Conservation (phyloP, 345 rosid genomes). For the Brassica incana region DNA sequence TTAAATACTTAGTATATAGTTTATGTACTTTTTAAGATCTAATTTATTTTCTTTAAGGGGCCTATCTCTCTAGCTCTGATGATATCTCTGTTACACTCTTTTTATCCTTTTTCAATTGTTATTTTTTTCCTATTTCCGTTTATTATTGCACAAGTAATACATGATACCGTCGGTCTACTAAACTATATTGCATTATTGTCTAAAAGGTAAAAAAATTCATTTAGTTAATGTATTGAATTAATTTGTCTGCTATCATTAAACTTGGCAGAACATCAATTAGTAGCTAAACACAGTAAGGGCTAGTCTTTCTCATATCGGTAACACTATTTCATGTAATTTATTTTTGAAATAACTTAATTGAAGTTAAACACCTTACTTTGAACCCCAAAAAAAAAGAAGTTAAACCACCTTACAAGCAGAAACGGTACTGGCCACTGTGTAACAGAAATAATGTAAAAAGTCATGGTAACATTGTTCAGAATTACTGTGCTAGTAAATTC, state of each 20-base stretch:
- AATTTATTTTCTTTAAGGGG: conserved; percentile 10
- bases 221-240: background rate
- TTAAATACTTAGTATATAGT: conserved; percentile 16
- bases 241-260: background rate
- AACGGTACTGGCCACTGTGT: conserved; percentile 16
- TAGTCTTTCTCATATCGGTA: conserved; percentile 13
- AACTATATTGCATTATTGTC: conserved; percentile 24
- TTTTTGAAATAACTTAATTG: background rate
- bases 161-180: conserved; percentile 34
- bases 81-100: conserved; percentile 25
- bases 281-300: background rate
- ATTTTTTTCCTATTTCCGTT: conserved; percentile 24
- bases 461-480: conserved; percentile 23
- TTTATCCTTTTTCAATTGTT: conserved; percentile 8
- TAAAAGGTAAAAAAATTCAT: background rate
- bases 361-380: background rate
- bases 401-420: background rate
- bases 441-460: conserved; percentile 17
- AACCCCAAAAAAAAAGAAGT: no score
- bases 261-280: background rate
- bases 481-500: conserved; percentile 11
- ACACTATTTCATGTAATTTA: conserved; percentile 11
- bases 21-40: conserved; percentile 24
- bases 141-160: conserved; percentile 34
- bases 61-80: conserved; percentile 36